phyloP scores from a whole-genome alignment of 2,329 filamentous ascomycete genomes.

The Pseudofabraea citricarpa region DNA sequence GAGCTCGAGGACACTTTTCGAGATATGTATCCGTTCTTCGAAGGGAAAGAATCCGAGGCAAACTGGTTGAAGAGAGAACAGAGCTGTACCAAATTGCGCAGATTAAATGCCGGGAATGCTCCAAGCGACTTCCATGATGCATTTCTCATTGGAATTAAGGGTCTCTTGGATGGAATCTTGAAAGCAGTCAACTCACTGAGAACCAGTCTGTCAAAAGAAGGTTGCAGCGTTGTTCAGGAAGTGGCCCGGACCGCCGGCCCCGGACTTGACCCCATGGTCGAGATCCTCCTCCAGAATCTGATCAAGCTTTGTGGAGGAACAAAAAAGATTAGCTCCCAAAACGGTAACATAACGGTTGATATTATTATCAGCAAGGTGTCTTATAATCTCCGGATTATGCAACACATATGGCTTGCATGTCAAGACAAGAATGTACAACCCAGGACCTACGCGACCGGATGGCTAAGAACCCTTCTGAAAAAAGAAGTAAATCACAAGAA shows the following conservation, averaged over 20 bases:
- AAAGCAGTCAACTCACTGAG: slow-evolving; percentile 79
- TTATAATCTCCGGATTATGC: slow-evolving; percentile 75
- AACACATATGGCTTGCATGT: slow-evolving; percentile 76
- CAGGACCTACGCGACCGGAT: slow-evolving; percentile 71
- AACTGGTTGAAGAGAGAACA: slow-evolving; percentile 91
- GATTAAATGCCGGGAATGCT: slow-evolving; percentile 78
- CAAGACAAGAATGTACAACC: slow-evolving; percentile 94
- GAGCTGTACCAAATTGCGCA: slow-evolving; percentile 69
- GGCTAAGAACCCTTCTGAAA: slow-evolving; percentile 78
- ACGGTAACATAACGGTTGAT: slow-evolving; percentile 77
- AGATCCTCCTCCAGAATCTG: slow-evolving; percentile 82
- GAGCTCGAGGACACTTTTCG: slow-evolving; percentile 86
- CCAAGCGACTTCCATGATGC: slow-evolving; percentile 68
- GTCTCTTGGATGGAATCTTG: slow-evolving; percentile 78
- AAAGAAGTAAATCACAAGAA: slow-evolving; percentile 75
- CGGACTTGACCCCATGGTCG: slow-evolving; percentile 80
- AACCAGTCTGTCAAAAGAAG: slow-evolving; percentile 86
- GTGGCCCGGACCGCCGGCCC: slow-evolving; percentile 71
- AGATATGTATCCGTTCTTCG: slow-evolving; percentile 76
- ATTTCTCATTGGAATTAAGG: slow-evolving; percentile 68
- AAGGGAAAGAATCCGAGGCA: slow-evolving; percentile 82
- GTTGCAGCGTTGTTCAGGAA: slow-evolving; percentile 79
- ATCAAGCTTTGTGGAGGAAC: slow-evolving; percentile 86
- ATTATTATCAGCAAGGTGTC: slow-evolving; percentile 73
- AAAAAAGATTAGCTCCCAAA: slow-evolving; percentile 87